Conservation (phyloP, 257 asterid species). For the Buddleja alternifolia region DNA sequence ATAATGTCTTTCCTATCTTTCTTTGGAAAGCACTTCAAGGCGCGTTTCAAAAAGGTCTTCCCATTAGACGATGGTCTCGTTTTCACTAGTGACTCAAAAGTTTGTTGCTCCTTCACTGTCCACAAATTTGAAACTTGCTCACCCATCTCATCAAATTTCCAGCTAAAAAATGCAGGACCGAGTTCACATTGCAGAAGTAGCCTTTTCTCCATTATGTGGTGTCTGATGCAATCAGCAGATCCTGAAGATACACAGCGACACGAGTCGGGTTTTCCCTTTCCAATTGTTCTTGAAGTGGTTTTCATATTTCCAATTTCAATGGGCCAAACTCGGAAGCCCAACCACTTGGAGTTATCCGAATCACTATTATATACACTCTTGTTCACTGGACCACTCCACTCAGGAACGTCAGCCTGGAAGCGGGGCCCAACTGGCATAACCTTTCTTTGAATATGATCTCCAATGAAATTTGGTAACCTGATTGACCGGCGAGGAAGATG, state of each 20-base stretch:
- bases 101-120: constrained; percentile 58
- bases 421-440: constrained; percentile 77
- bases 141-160: constrained; percentile 87
- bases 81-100: constrained; percentile 55
- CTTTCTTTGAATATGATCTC: constrained; percentile 46
- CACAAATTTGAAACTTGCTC: constrained; percentile 59
- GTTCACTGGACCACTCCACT: constrained; percentile 51
- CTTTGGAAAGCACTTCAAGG: constrained; percentile 50
- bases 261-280: constrained; percentile 59
- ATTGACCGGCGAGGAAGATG: constrained; percentile 46
- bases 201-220: constrained; percentile 60
- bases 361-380: constrained; percentile 30
- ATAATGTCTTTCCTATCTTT: constrained; percentile 45
- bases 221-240: constrained; percentile 51
- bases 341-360: constrained; percentile 61
- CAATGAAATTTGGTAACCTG: constrained; percentile 43
- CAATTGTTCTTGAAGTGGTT: constrained; percentile 39
- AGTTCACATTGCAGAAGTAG: constrained; percentile 49
- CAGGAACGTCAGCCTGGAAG: constrained; percentile 78
- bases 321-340: constrained; percentile 74
- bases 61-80: constrained; percentile 35
- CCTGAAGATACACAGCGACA: constrained; percentile 54
- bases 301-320: constrained; percentile 23
- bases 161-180: constrained; percentile 60
- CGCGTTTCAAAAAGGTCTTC: constrained; percentile 58